A percentile compares a stretch with the other conserved stretches of the same genome.
phyloP scores from a whole-genome alignment of 345 rosid species.

The Salix koriyanagi region DNA sequence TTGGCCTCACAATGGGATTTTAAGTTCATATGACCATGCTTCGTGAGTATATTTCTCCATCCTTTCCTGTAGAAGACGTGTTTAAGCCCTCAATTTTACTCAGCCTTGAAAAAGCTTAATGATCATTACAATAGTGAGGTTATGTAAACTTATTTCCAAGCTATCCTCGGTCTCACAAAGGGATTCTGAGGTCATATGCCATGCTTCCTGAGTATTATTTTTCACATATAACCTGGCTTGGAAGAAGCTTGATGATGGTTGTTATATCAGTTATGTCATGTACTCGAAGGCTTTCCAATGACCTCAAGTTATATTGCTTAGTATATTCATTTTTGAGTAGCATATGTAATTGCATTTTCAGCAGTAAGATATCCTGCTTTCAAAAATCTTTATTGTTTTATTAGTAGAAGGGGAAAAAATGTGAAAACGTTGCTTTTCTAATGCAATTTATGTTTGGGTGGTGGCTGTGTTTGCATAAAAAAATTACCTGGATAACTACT shows the following conservation, averaged over 20 bases:
- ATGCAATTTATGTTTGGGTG: neutral
- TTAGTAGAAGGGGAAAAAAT: neutral
- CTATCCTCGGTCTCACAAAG: slow-evolving; percentile 75
- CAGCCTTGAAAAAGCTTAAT: neutral
- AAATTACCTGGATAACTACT: neutral
- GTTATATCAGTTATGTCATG: neutral
- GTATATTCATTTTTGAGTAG: neutral
- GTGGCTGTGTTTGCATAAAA: neutral
- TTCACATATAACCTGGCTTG: neutral
- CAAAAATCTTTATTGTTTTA: neutral
- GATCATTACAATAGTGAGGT: neutral
- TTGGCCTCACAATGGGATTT: slow-evolving; percentile 98
- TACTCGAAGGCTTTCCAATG: neutral
- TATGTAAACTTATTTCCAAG: neutral
- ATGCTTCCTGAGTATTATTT: slow-evolving; percentile 75
- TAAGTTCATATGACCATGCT: slow-evolving; percentile 97
- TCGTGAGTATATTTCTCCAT: slow-evolving; percentile 60
- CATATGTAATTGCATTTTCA: neutral
- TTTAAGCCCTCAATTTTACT: neutral
- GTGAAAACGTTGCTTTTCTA: neutral
- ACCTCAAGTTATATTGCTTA: neutral
- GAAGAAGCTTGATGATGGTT: neutral
- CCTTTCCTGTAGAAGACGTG: slow-evolving; percentile 8
- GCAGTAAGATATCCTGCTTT: neutral
- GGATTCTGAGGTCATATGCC: slow-evolving; percentile 95